Evolutionary conservation across 2,329 filamentous ascomycete genomes (phyloP).

Genomic region (Fusarium vanettenii): DNA sequence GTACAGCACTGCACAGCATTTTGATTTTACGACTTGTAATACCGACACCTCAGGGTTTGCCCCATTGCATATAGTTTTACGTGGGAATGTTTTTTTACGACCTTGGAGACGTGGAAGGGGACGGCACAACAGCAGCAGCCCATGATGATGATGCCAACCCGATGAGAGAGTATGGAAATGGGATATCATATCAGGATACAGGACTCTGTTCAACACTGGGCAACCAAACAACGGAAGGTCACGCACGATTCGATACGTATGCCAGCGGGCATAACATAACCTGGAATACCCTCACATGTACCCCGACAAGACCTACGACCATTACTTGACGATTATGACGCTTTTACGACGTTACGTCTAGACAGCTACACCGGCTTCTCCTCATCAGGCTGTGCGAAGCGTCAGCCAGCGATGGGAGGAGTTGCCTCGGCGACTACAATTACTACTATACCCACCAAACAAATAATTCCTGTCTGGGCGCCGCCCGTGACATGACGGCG

Average conservation of each 20-base stretch:
- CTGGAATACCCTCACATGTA: conserved; percentile 48
- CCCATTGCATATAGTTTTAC: conserved; percentile 47
- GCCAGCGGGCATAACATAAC: conserved; percentile 36
- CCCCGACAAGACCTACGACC: conserved; percentile 50
- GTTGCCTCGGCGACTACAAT: conserved; percentile 52
- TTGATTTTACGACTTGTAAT: conserved; percentile 54
- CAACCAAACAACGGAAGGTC: conserved; percentile 54
- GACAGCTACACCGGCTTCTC: conserved; percentile 54
- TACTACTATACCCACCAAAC: conserved; percentile 53
- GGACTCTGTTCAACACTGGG: conserved; percentile 53
- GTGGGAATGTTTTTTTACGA: conserved; percentile 46
- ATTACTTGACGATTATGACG: conserved; percentile 59
- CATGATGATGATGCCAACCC: conserved; percentile 52
- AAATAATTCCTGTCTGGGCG: conserved; percentile 53
- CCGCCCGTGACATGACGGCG: conserved; percentile 45
- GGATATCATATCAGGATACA: conserved; percentile 53
- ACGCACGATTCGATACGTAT: conserved; percentile 48
- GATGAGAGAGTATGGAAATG: conserved; percentile 53
- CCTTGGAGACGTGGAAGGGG: conserved; percentile 32
- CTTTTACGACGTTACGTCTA: conserved; percentile 61
- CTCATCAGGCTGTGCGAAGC: conserved; percentile 45
- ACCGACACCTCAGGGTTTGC: conserved; percentile 44
- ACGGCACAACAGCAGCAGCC: conserved; percentile 9
- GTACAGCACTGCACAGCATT: conserved; percentile 36
- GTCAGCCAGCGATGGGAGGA: conserved; percentile 47